Base-by-base conservation (phyloP, 805 yeast genomes). In the Lachancea fermentati region DNA sequence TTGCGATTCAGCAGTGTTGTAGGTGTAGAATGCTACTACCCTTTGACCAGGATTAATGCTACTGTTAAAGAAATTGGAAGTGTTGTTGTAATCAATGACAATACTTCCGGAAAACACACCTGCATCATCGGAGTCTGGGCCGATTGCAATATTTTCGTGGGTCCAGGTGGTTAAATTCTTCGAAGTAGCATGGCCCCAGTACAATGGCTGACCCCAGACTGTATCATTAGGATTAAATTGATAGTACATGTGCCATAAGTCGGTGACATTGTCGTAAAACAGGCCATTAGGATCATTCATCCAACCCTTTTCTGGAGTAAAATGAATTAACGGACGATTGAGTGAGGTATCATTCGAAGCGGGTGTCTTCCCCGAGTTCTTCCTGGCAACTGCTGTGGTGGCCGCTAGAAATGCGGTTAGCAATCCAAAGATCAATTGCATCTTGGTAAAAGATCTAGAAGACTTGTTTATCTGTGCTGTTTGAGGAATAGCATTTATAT, bases 251-350 rank as follows among this genome's bases (percentile, higher is more conserved):
- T 68, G 73, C 56, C 58, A 68, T 15, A 54, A 16, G 5, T 55
- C 50, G 6, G 53, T 56, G 26, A 45, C 50, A 7, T 49, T 46
- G 45, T 64, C 66, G 43, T 56, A 66, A 46, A 62, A 55, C 34
- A 66, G 47, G 5, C 72, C 73, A 43, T 67, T 67, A n/a, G 73
- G 72, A 45, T 68, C 73, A 47, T 68, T 68, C 68, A 68, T 61
- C 63, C 68, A 68, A 4, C 66, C 66, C 5, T 39, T 33, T 5
- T 48, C 42, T 1, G 73, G 71, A 3, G 70, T 50, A 31, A 52
- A 58, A 44, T 68, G 72, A 25, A 54, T 34, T 17, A 48, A 36
- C 4, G 57, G 55, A 28, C 51, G 47, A 15, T 44, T 31, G 16
- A 24, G 14, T 8, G 22, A 18, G 17, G 14, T 13, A 4, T 34